Evolutionary conservation across 2,329 filamentous ascomycete genomes (phyloP).

Genomic region (Berkeleyomyces rouxiae): DNA sequence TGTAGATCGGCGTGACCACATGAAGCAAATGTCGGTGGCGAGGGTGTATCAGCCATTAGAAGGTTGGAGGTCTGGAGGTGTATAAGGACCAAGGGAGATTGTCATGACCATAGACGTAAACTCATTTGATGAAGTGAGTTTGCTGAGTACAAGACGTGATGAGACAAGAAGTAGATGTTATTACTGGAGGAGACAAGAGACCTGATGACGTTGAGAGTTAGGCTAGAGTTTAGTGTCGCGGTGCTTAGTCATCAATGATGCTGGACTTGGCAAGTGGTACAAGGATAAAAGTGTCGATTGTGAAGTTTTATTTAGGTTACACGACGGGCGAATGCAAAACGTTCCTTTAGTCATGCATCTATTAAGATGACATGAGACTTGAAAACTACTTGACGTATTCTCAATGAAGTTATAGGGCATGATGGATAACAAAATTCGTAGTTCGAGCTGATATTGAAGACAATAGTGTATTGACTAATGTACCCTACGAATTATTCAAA

Average conservation of each 20-base stretch:
- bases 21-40: neutral
- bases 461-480: no score
- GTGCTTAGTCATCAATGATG: neutral
- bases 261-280: no score
- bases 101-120: neutral
- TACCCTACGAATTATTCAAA: no score
- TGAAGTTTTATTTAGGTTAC: no score
- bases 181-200: neutral
- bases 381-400: no score
- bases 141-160: neutral
- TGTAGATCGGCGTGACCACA: neutral
- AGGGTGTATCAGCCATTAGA: conserved; percentile 3
- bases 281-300: no score
- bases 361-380: no score
- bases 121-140: neutral
- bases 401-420: no score
- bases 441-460: no score
- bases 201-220: neutral
- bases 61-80: neutral
- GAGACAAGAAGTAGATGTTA: neutral
- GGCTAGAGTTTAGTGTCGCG: conserved; percentile 1
- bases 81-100: neutral
- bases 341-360: no score
- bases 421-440: no score
- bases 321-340: no score